Evolutionary conservation across 371 early-diverging fungal genomes (phyloP).

Genomic region (Mortierella sp.): DNA sequence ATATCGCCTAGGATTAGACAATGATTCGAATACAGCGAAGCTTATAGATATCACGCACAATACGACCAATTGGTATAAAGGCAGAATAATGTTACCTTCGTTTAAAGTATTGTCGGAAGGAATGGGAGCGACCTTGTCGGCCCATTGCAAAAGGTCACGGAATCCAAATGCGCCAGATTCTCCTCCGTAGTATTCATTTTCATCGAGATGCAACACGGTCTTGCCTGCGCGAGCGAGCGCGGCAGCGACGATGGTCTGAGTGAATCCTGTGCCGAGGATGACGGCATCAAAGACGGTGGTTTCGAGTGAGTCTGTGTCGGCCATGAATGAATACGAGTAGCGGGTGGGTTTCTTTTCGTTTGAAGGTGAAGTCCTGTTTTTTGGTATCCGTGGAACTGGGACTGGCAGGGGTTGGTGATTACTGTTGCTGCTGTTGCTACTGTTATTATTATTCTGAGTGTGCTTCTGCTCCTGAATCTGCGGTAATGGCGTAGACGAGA

Average conservation of each 20-base stretch:
- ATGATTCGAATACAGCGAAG: not conserved
- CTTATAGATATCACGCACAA: not conserved
- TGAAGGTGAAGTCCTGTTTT: conserved; percentile 4
- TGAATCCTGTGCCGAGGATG: conserved; percentile 91
- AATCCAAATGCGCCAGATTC: conserved; percentile 76
- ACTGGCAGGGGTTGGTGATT: conserved; percentile 4
- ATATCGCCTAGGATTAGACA: not conserved
- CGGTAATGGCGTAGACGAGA: not conserved
- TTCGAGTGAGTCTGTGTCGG: conserved; percentile 58
- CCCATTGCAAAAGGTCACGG: conserved; percentile 66
- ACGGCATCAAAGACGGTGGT: conserved; percentile 81
- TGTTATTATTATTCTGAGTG: not conserved
- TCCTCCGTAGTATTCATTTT: conserved; percentile 88
- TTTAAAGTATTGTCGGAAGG: not conserved
- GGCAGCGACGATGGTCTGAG: conserved; percentile 89
- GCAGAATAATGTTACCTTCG: conserved; percentile 9
- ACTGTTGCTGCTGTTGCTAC: not conserved
- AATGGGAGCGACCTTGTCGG: conserved; percentile 28
- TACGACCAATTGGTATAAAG: not conserved
- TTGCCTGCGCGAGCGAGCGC: conserved; percentile 85
- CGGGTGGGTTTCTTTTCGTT: conserved; percentile 23
- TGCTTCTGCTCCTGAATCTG: conserved; percentile 6
- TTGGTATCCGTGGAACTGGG: conserved; percentile 18
- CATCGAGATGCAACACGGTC: conserved; percentile 93
- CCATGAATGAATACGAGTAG: conserved; percentile 59